Base-by-base conservation (phyloP, 139 green algal genomes). In the Coelastrella sp. region DNA sequence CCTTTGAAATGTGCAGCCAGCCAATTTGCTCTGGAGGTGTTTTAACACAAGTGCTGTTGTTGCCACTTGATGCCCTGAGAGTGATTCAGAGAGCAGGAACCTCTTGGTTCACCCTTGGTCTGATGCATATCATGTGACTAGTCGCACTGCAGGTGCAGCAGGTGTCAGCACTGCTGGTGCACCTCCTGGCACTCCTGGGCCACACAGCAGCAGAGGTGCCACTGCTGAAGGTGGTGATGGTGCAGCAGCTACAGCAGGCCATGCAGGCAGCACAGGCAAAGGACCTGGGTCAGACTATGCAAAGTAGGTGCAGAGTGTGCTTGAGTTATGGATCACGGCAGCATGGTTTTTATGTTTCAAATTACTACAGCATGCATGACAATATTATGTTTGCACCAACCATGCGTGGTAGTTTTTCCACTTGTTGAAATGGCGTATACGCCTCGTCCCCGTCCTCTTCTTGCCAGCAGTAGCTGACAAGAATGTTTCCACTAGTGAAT, bases 211-310 rank as follows among this genome's bases (percentile, higher is more conserved):
- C 23, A 74, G 81, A 20, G 61, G 81, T 5, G 32, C 32, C 32
- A 13, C 16, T 47, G 23, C 23, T 57, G 81, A 47, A 61, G 81
- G 81, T 20, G 17, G 20, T 23, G 81, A 22, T 65, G 81, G n/a
- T 17, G 13, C 81, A 64, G 81, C 23, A 19, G 81, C 64, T 76
- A 58, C 23, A 23, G 61, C 64, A 65, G 61, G 23, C 11, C 64
- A 86, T n/a, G 20, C 81, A 22, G 81, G 59, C 32, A 86, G 64
- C 47, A 32, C 82, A n/a, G 78, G 83, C 83, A 88, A 73, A 75
- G 85, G 85, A 47, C 85, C 85, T 14, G 22, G 73, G 65, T 90
- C 85, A 56, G 85, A 90, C 73, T 90, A 90, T 77, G 85, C 85
- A 22, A 90, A 73, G 85, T 90, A 8, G 16, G 84, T 71, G 19